Evolutionary conservation across 202 grass and related monocot species (phyloP), one percentile per base, ranked within the genome.

Genomic region (Setaria viridis): DNA sequence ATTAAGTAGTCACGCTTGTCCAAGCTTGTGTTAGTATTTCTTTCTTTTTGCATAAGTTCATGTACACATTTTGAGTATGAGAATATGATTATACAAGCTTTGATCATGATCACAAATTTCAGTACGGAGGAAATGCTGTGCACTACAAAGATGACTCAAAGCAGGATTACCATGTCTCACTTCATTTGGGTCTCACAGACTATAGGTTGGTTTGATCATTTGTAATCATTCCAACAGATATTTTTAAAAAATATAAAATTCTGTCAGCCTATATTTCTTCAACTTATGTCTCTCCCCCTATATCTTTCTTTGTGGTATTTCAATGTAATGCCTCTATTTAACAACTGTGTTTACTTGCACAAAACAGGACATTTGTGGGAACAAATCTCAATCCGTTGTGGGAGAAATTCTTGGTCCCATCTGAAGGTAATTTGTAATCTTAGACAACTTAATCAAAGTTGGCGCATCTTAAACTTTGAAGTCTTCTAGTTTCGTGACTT

Each of bases 321-420:
- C 5, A 48, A 32, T 58, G 15, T 25, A 56, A 56, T 32, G 7
- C 70, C 17, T 63, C 29, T 43, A 42, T n/a, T 55, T 86, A 33
- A 86, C 32, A 58, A 49, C 3, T 4, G 2, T 58, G 11, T 86
- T 71, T 50, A 58, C 15, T 86, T 80, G 25, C 70, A 80, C 46
- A 51, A 50, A 32, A 88, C 89, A 98, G 95, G 84, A 94, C 93
- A 91, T 98, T 95, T 89, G 88, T 95, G 70, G 95, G 93, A 87
- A 95, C 95, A 88, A 98, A 98, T 81, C 85, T 98, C 59, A 98
- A 90, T 94, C 93, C 93, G 65, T 70, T 65, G 41, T 98, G 95
- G 93, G 84, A 94, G 70, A 94, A 89, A 0, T 95, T 95, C 95
- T 86, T 95, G 60, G 70, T 94, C 70, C 70, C 88, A 17, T 93